Evolutionary conservation across 202 grass and related monocot genomes (phyloP).

Genomic region (Carex arenaria): DNA sequence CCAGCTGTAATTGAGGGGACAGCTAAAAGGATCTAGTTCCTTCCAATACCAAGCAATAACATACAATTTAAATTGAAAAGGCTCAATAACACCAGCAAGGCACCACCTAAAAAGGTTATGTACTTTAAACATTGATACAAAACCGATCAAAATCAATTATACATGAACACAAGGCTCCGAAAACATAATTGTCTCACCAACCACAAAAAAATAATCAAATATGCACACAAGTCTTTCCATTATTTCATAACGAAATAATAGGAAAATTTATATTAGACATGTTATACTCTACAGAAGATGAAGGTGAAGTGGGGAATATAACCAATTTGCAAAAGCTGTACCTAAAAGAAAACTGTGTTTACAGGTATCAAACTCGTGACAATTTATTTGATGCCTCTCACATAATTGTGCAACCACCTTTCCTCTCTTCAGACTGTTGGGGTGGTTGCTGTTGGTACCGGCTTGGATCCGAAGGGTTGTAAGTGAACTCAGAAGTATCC

Average conservation of each 20-base stretch:
- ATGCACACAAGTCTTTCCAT: background rate
- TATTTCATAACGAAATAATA: slow-evolving; percentile 27
- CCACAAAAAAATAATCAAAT: background rate
- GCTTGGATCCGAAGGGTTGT: slow-evolving; percentile 70
- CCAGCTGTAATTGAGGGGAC: background rate
- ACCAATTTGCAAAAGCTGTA: slow-evolving; percentile 25
- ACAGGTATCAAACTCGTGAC: slow-evolving; percentile 7
- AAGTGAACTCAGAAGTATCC: slow-evolving; percentile 78
- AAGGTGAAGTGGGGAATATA: slow-evolving; percentile 1
- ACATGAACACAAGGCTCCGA: background rate
- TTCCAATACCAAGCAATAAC: background rate
- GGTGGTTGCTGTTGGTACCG: slow-evolving; percentile 64
- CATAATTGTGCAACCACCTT: slow-evolving; percentile 49
- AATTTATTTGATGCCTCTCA: slow-evolving; percentile 22
- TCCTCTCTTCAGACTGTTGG: slow-evolving; percentile 54
- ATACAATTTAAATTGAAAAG: slow-evolving; percentile 1
- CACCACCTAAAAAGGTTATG: background rate
- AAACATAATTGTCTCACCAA: background rate
- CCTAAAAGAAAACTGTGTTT: slow-evolving; percentile 33
- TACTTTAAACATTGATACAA: background rate
- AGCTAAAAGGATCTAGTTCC: background rate
- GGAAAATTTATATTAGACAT: slow-evolving; percentile 7
- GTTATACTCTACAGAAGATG: slow-evolving; percentile 17
- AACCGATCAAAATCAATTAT: slow-evolving; percentile 22
- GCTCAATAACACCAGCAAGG: background rate